phyloP scores from a whole-genome alignment of 2,329 filamentous ascomycete species.

The Endocalyx cinctus region DNA sequence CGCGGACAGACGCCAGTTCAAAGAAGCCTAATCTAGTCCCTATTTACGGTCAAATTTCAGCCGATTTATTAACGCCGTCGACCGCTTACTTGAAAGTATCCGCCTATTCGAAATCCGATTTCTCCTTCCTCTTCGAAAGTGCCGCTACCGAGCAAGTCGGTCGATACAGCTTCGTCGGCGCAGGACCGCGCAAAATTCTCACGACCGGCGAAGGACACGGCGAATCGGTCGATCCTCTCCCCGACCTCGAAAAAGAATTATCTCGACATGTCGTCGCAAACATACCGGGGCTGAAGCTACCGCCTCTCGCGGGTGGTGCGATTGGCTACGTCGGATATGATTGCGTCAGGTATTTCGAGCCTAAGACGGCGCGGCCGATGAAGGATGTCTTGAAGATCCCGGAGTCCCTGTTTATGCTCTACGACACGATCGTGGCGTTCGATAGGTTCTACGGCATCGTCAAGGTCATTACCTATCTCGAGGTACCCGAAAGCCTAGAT shows the following conservation, averaged over 20 bases:
- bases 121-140: conserved; percentile 94
- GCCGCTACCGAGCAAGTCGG: conserved; percentile 91
- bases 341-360: conserved; percentile 96
- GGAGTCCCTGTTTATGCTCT: conserved; percentile 95
- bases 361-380: conserved; percentile 84
- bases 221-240: conserved; percentile 77
- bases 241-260: conserved; percentile 76
- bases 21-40: conserved; percentile 69
- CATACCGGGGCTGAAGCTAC: conserved; percentile 76
- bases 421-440: conserved; percentile 88
- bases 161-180: conserved; percentile 91
- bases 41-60: conserved; percentile 77
- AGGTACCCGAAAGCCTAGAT: conserved; percentile 54
- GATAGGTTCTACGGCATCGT: conserved; percentile 92
- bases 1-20: conserved; percentile 25
- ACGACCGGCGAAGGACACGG: conserved; percentile 86
- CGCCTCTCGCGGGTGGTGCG: conserved; percentile 83
- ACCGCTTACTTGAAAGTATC: conserved; percentile 91
- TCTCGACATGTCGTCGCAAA: conserved; percentile 73
- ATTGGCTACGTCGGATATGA: conserved; percentile 98
- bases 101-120: conserved; percentile 66
- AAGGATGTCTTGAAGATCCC: conserved; percentile 86
- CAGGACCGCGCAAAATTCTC: conserved; percentile 73
- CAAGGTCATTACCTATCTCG: conserved; percentile 89
- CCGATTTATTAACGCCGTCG: conserved; percentile 92